phyloP scores from a whole-genome alignment of 768 basidiomycete species.

The Tephrocybe sp. region DNA sequence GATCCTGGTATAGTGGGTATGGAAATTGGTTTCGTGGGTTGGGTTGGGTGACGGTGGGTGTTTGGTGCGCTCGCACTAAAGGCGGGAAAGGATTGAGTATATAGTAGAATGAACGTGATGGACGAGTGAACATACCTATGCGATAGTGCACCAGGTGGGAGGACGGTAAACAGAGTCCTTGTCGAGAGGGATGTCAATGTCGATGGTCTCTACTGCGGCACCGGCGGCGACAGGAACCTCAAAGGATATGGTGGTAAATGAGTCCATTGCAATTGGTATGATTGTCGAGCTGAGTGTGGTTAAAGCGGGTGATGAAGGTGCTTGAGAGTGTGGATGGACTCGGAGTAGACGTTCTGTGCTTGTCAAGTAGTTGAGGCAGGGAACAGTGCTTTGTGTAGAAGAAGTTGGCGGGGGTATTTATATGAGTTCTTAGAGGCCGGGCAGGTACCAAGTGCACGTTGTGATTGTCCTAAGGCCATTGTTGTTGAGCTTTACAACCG shows the following conservation, averaged over 20 bases:
- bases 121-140: slow-evolving; percentile 9
- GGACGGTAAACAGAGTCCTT: slow-evolving; percentile 19
- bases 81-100: background rate
- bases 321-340: too few relatives aligned
- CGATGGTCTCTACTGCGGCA: slow-evolving; percentile 1
- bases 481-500: too few relatives aligned
- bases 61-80: background rate
- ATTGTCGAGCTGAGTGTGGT: background rate
- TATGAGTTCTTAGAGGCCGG: too few relatives aligned
- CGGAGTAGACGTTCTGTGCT: too few relatives aligned
- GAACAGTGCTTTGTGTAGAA: too few relatives aligned
- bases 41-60: too few relatives aligned
- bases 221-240: slow-evolving; percentile 1
- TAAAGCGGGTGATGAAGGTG: too few relatives aligned
- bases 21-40: background rate
- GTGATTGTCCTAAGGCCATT: too few relatives aligned
- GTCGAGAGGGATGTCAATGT: slow-evolving; percentile 13
- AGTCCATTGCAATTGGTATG: slow-evolving; percentile 6
- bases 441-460: too few relatives aligned
- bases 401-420: too few relatives aligned
- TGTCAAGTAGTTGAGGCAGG: too few relatives aligned
- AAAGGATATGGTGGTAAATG: slow-evolving; percentile 7
- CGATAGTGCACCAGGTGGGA: slow-evolving; percentile 21
- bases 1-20: background rate
- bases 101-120: slow-evolving; percentile 18